Percentiles rank a stretch among this genome's conserved stretches.
phyloP scores from a whole-genome alignment of 2,329 filamentous ascomycete genomes.

The Sporothrix pallida region DNA sequence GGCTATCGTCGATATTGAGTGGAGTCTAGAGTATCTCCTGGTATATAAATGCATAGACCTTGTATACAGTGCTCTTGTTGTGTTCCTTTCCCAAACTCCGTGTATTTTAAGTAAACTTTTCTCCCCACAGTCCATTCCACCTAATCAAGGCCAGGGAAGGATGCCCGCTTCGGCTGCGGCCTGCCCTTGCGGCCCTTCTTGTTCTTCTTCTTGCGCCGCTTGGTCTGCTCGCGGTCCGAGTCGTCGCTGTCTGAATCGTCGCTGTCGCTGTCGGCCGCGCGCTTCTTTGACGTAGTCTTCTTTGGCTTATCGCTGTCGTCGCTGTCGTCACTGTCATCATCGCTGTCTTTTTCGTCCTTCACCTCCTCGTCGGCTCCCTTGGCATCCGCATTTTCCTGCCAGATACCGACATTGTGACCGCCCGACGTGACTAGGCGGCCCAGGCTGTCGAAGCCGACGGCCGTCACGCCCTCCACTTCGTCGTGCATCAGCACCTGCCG shows the following conservation, averaged over 20 bases:
- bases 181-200: conserved; percentile 41
- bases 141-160: conserved; percentile 46
- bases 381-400: conserved; percentile 69
- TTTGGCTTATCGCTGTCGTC: conserved; percentile 52
- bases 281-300: conserved; percentile 47
- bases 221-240: conserved; percentile 40
- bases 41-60: conserved; percentile 21
- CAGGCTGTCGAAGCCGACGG: conserved; percentile 80
- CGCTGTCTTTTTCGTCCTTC: conserved; percentile 44
- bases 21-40: background rate
- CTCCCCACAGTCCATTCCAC: background rate
- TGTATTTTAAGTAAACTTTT: too few relatives aligned
- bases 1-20: conserved; percentile 14
- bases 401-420: conserved; percentile 85
- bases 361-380: background rate
- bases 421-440: conserved; percentile 90
- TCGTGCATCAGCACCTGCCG: conserved; percentile 75
- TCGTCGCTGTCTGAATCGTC: conserved; percentile 40
- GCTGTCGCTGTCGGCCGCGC: conserved; percentile 49
- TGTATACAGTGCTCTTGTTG: conserved; percentile 13
- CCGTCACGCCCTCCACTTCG: conserved; percentile 83
- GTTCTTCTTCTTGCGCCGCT: conserved; percentile 45
- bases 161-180: conserved; percentile 33
- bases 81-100: background rate
- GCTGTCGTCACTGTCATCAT: conserved; percentile 54